These are phyloP conservation scores for Curvularia sp. DNA, from an alignment of 2,329 filamentous ascomycete species.

Conservation along the genomic window DNA sequence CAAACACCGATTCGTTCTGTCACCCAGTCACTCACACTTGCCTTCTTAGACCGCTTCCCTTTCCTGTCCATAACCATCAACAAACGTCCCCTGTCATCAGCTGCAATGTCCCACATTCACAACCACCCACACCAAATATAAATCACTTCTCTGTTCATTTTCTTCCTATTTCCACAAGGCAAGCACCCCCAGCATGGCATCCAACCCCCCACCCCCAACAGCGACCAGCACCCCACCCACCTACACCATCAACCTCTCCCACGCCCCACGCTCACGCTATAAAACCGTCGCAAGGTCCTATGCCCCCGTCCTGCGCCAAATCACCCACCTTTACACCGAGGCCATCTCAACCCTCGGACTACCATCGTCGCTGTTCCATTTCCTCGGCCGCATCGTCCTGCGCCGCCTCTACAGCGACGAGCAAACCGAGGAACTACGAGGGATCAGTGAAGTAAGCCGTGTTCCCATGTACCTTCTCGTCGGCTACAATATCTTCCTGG, in stretches of 20 bases:
- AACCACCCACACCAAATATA: not conserved
- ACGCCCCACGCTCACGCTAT: slow-evolving; percentile 62
- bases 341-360: slow-evolving; percentile 48
- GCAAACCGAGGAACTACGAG: slow-evolving; percentile 67
- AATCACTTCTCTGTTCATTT: not conserved
- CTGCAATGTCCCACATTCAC: not conserved
- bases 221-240: slow-evolving; percentile 38
- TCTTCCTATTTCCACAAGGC: not conserved
- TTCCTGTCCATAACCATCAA: not conserved
- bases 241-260: slow-evolving; percentile 63
- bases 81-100: not conserved
- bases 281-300: slow-evolving; percentile 57
- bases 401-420: slow-evolving; percentile 61
- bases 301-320: slow-evolving; percentile 51
- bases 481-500: slow-evolving; percentile 68
- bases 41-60: not conserved
- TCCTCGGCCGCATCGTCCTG: slow-evolving; percentile 57
- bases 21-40: not conserved
- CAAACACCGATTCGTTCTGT: not conserved
- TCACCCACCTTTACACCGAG: slow-evolving; percentile 61
- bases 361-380: slow-evolving; percentile 54
- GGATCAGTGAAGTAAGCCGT: slow-evolving; percentile 60
- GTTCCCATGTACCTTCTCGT: slow-evolving; percentile 68
- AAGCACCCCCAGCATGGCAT: not conserved
- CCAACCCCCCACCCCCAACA: not conserved